Base-by-base conservation (phyloP, 257 asterid species). In the Solanum lignicaule region DNA sequence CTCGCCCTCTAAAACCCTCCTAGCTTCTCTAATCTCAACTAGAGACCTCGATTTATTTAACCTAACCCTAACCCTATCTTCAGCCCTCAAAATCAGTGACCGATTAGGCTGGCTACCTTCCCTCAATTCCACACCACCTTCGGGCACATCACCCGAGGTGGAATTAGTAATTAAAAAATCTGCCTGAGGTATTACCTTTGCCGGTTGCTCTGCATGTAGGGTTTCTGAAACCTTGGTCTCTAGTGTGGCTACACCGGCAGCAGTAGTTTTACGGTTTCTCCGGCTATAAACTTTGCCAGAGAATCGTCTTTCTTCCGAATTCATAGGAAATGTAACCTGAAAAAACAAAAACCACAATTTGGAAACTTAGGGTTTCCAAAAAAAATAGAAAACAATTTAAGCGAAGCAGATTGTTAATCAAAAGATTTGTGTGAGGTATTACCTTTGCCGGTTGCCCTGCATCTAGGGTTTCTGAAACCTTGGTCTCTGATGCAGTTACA, bases 21-120 rank as follows among this genome's bases (percentile, higher is more conserved):
- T 90, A 89, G 94, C 92, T 29, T 92, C 93, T 92, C 86, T 76
- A 88, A 95, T 89, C 55, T 92, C 98, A 89, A 87, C 89, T 83
- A 65, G 90, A 0, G 94, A 87, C 4, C 92, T 93, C 4, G 83
- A 91, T 79, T 88, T 93, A 38, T 88, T 87, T 83, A 95, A 83
- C 38, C 91, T 91, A 88, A 95, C 93, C 89, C 90, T 91, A 88
- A 95, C 93, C 89, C 90, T 93, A 88, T 95, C 36, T 52, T 52
- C 62, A 52, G 60, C 60, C 60, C 60, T 48, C 0, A 0, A 48
- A 48, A 48, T 48, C 60, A 48, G 7, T 48, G 60, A 48, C 8
- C 21, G 60, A 18, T 48, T 5, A 48, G 58, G 58, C 58, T 5
- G 0, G 23, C 62, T 52, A 52, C 62, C 62, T 52, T 16, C 62